Conservation (phyloP, 139 green algal species). For the Desmodesmus armatus region DNA sequence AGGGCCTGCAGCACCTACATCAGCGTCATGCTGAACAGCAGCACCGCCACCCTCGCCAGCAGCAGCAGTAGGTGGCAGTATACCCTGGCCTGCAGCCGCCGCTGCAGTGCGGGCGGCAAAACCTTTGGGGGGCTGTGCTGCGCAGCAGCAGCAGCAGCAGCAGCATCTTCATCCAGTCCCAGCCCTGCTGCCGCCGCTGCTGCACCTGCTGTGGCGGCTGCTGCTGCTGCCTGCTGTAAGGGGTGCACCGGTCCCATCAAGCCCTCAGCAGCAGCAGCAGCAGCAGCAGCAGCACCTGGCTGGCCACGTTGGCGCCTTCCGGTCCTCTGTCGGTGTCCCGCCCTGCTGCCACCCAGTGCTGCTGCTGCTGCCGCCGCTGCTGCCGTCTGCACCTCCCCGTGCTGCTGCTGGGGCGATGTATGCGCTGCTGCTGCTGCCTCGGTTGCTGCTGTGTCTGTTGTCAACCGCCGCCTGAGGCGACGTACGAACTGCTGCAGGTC, state of each 20-base stretch:
- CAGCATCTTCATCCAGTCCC: background rate
- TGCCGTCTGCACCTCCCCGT: background rate
- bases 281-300: background rate
- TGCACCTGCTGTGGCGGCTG: background rate
- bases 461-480: background rate
- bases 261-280: background rate
- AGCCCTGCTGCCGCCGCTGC: background rate
- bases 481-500: slow-evolving; percentile 25
- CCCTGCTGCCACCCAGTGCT: no score
- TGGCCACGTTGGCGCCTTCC: background rate
- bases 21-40: background rate
- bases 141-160: background rate
- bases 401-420: background rate
- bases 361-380: slow-evolving; percentile 8
- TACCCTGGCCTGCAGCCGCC: background rate
- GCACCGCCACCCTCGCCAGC: background rate
- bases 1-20: background rate
- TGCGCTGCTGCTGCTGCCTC: background rate
- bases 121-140: background rate
- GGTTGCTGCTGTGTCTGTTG: background rate
- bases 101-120: slow-evolving; percentile 4
- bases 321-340: background rate
- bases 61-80: slow-evolving; percentile 1
- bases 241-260: background rate
- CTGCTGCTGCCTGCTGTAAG: background rate